A percentile compares a stretch with the other conserved stretches of the same genome.
These are phyloP conservation scores for Curvularia sp. DNA, from an alignment of 2,329 filamentous ascomycete species.

Conservation along the genomic window DNA sequence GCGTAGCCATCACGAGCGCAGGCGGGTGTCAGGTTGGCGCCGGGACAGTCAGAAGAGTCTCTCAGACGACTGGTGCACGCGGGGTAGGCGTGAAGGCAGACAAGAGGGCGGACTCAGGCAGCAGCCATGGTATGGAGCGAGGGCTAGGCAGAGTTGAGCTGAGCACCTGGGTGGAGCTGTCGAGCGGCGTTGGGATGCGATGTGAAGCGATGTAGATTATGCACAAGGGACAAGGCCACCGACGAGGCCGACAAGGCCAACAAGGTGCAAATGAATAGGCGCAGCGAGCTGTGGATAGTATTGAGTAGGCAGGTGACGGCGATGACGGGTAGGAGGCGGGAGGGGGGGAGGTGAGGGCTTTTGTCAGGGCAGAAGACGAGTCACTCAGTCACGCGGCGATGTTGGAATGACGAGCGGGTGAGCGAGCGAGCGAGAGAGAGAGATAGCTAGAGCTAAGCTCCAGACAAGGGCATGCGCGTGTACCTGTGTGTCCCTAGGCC, in stretches of 20 bases:
- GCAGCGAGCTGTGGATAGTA: background rate
- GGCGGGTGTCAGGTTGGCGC: conserved; percentile 33
- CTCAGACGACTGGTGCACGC: conserved; percentile 44
- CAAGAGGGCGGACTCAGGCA: conserved; percentile 43
- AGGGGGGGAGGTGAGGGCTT: background rate
- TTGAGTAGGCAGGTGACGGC: background rate
- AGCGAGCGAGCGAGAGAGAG: background rate
- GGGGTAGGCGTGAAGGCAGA: conserved; percentile 19
- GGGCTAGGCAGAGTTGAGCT: conserved; percentile 37
- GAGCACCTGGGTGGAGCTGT: conserved; percentile 35
- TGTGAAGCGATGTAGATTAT: background rate
- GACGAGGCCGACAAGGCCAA: background rate
- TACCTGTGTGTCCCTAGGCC: too few relatives aligned
- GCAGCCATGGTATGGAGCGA: conserved; percentile 43
- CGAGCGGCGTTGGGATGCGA: conserved; percentile 17
- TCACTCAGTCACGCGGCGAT: conserved; percentile 45
- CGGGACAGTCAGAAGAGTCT: conserved; percentile 35
- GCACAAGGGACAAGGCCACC: too few relatives aligned
- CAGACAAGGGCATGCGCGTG: conserved; percentile 20
- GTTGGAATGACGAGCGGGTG: conserved; percentile 40
- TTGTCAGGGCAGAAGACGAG: conserved; percentile 15
- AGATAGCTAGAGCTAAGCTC: conserved; percentile 22
- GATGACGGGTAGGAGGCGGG: conserved; percentile 2
- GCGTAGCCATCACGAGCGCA: conserved; percentile 51
- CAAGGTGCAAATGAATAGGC: background rate